Evolutionary conservation across 495 filamentous ascomycete species (phyloP).

Genomic region (Halenospora varia): DNA sequence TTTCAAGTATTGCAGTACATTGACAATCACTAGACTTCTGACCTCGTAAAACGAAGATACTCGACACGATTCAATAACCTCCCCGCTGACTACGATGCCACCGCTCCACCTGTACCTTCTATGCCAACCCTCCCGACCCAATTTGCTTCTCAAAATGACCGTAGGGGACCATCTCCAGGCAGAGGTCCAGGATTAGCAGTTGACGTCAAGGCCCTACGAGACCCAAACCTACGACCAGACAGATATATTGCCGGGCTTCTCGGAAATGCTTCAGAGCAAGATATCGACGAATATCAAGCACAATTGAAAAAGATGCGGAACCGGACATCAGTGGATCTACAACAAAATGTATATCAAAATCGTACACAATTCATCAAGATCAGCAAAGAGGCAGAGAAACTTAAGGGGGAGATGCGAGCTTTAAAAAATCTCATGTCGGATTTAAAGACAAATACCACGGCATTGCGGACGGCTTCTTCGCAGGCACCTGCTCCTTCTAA

Average conservation of each 20-base stretch:
- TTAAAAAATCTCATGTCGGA: constrained; percentile 87
- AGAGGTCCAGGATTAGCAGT: constrained; percentile 40
- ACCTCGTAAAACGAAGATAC: constrained; percentile 91
- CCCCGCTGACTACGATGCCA: constrained; percentile 61
- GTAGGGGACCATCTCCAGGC: constrained; percentile 18
- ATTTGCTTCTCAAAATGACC: constrained; percentile 13
- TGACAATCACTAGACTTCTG: constrained; percentile 56
- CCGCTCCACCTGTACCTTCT: constrained; percentile 63
- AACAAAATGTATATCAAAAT: constrained; percentile 97
- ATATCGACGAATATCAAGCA: constrained; percentile 79
- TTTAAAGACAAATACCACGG: constrained; percentile 66
- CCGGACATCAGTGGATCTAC: constrained; percentile 81
- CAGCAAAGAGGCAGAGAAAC: constrained; percentile 96
- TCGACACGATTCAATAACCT: constrained; percentile 83
- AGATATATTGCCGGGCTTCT: constrained; percentile 73
- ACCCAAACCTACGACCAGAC: constrained; percentile 72
- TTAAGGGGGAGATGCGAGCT: constrained; percentile 93
- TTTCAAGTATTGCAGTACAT: not conserved
- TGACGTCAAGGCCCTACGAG: constrained; percentile 70
- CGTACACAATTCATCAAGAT: constrained; percentile 98
- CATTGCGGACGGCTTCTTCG: constrained; percentile 65
- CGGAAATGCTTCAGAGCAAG: constrained; percentile 88
- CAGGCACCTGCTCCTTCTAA: constrained; percentile 23
- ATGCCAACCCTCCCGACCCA: constrained; percentile 48
- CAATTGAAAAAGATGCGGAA: constrained; percentile 74